A percentile compares a stretch with the other conserved stretches of the same genome.
Conservation (phyloP, 2,329 filamentous ascomycete genomes). For the Fusarium torreyae region DNA sequence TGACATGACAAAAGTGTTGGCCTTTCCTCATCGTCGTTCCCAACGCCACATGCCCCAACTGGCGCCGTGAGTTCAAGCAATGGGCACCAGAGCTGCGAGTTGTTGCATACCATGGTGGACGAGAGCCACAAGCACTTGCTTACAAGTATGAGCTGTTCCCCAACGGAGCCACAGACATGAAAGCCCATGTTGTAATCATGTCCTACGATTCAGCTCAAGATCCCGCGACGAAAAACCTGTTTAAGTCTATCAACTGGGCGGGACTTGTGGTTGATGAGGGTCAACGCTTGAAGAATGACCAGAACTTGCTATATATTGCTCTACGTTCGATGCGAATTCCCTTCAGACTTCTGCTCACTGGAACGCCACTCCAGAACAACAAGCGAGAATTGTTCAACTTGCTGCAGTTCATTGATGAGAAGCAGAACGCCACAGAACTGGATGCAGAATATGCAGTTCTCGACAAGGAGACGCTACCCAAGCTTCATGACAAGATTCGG, state of each 20-base stretch:
- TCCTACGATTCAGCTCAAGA: conserved; percentile 93
- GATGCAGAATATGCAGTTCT: conserved; percentile 84
- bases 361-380: conserved; percentile 95
- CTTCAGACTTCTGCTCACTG: conserved; percentile 89
- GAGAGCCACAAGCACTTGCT: conserved; percentile 80
- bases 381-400: conserved; percentile 95
- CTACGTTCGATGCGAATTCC: conserved; percentile 81
- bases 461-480: conserved; percentile 83
- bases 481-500: conserved; percentile 87
- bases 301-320: conserved; percentile 83
- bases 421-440: conserved; percentile 77
- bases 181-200: conserved; percentile 92
- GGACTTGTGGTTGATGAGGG: conserved; percentile 95
- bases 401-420: conserved; percentile 90
- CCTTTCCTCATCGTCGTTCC: conserved; percentile 95
- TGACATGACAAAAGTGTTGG: conserved; percentile 71
- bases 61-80: conserved; percentile 94
- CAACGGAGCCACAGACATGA: conserved; percentile 74
- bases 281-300: conserved; percentile 94
- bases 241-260: conserved; percentile 83
- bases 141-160: conserved; percentile 91
- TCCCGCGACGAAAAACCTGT: conserved; percentile 74
- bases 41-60: conserved; percentile 97
- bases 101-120: conserved; percentile 91
- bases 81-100: conserved; percentile 91